Evolutionary conservation across 179 eudicot genomes (phyloP), one percentile per base, ranked within the genome.

Genomic region (Corrigiola litoralis): DNA sequence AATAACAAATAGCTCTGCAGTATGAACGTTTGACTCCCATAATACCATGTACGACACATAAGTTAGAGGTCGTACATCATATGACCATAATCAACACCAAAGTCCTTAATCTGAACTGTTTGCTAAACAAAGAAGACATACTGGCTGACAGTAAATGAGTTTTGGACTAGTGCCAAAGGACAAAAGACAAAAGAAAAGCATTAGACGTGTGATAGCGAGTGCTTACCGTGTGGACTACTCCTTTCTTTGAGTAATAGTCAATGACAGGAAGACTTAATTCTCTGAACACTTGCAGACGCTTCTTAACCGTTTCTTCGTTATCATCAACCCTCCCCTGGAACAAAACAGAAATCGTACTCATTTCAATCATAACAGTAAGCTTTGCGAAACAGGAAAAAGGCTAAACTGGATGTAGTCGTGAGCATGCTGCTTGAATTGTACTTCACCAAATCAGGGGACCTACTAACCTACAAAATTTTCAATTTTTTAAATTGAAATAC

Each of bases 241-340:
- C 98, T 75, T 75, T 89, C 65, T 75, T 63, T 38, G 82, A 72
- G 76, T 87, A 92, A 86, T 87, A 75, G 69, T 82, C 81, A 77
- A 92, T 69, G 20, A 92, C 96, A 59, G 98, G 98, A 78, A 85
- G 86, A 72, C 75, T 89, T 32, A 82, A 69, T 60, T 81, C 88
- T 61, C 67, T 75, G 68, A 92, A 92, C 50, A 84, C 84, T 79
- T 82, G 69, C 23, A 92, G 82, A 61, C 96, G 89, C 65, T 77
- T 85, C 91, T 79, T 89, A 40, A 89, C 70, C 20, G 92, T 92
- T 40, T 85, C 89, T 55, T 72, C 81, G 68, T 89, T 92, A 76
- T 92, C 96, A 79, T 92, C 96, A 75, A 89, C 75, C 61, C 98
- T 78, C 61, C 98, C 96, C 95, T 89, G 33, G 42, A 66, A 51